These are phyloP conservation scores for Boletellus ananiceps DNA, from an alignment of 768 basidiomycete species.

Conservation along the genomic window DNA sequence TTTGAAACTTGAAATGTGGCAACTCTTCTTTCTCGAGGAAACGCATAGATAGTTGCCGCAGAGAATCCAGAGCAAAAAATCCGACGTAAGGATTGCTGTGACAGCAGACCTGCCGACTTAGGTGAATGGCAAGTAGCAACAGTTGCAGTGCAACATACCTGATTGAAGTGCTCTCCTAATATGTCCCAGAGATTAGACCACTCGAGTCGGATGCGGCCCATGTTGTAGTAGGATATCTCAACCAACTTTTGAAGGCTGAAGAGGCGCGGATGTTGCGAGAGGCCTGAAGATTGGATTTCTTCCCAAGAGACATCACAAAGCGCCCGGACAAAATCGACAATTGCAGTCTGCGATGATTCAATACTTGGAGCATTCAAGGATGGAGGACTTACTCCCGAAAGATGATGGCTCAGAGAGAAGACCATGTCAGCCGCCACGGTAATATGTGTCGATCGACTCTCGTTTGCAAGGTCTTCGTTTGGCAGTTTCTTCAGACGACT, in stretches of 20 bases:
- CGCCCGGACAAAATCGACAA: slow-evolving; percentile 95
- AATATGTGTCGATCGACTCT: slow-evolving; percentile 95
- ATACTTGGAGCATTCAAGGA: not conserved
- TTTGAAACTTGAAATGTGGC: slow-evolving; percentile 98
- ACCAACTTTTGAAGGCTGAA: slow-evolving; percentile 98
- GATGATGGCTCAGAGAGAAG: slow-evolving; percentile 90
- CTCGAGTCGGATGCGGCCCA: slow-evolving; percentile 95
- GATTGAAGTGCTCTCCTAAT: slow-evolving; percentile 96
- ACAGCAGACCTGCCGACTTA: slow-evolving; percentile 76
- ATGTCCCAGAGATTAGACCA: slow-evolving; percentile 99
- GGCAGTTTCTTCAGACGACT: slow-evolving; percentile 57
- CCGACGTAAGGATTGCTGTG: slow-evolving; percentile 96
- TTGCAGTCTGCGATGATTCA: slow-evolving; percentile 65
- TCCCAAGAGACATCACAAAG: slow-evolving; percentile 98
- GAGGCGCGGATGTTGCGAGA: slow-evolving; percentile 89
- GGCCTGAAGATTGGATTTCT: slow-evolving; percentile 95
- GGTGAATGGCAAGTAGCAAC: slow-evolving; percentile 7
- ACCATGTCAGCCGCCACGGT: slow-evolving; percentile 99
- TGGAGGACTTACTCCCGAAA: slow-evolving; percentile 77
- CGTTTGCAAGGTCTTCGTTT: slow-evolving; percentile 92
- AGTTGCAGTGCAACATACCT: slow-evolving; percentile 44
- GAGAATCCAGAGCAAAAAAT: slow-evolving; percentile 93
- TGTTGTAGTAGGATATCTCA: slow-evolving; percentile 99
- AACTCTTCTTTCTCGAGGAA: slow-evolving; percentile 98
- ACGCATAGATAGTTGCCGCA: slow-evolving; percentile 95